Percentiles rank a stretch among this genome's conserved stretches.
Conservation (phyloP, 441 rosid genomes). For the Arabidopsis hybrid region DNA sequence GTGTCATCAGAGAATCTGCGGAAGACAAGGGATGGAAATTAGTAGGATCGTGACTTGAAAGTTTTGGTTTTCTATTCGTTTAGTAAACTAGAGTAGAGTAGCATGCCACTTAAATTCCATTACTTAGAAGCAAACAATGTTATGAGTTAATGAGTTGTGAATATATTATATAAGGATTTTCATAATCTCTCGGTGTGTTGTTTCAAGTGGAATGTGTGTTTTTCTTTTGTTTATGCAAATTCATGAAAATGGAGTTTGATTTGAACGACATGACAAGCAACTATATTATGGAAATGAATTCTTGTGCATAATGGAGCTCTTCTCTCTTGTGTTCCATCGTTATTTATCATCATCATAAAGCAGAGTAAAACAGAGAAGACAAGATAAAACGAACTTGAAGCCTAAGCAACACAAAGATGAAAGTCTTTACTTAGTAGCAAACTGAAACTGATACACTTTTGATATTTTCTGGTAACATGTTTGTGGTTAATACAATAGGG, state of each 20-base stretch:
- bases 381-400: background rate
- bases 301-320: no score
- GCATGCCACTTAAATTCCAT: background rate
- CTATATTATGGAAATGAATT: no score
- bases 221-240: background rate
- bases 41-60: background rate
- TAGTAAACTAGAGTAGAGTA: background rate
- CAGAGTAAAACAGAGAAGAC: background rate
- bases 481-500: no score
- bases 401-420: no score
- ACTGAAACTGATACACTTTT: no score
- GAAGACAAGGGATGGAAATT: background rate
- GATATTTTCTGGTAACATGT: no score
- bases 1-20: background rate
- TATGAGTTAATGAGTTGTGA: no score
- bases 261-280: no score
- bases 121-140: no score
- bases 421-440: no score
- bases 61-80: conserved; percentile 1
- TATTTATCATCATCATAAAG: background rate
- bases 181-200: background rate
- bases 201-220: background rate
- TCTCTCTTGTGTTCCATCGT: background rate
- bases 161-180: no score
- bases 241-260: background rate